Evolutionary conservation across 1,139 yeast species (phyloP).

Genomic region (Suhomyces taliae): DNA sequence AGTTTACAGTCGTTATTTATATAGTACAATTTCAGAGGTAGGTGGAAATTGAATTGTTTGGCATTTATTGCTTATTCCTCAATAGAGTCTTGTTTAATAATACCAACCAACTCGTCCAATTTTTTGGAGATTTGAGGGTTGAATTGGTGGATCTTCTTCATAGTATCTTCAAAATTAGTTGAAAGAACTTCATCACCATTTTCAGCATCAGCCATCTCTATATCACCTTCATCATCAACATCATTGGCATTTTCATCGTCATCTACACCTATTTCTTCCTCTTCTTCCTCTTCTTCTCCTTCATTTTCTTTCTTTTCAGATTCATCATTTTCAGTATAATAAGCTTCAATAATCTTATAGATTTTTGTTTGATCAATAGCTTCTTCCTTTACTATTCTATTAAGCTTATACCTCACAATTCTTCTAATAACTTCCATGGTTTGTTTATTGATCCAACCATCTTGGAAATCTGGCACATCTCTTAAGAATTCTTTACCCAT

Average conservation of each 20-base stretch:
- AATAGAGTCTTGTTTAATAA: slow-evolving; percentile 44
- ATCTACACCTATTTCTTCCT: slow-evolving; percentile 23
- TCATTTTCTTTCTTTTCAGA: slow-evolving; percentile 19
- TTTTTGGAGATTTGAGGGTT: slow-evolving; percentile 39
- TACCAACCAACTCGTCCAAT: slow-evolving; percentile 43
- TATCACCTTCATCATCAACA: slow-evolving; percentile 11
- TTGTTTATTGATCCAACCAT: slow-evolving; percentile 77
- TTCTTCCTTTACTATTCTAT: slow-evolving; percentile 50
- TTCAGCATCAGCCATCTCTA: slow-evolving; percentile 11
- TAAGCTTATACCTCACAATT: slow-evolving; percentile 70
- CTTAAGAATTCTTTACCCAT: slow-evolving; percentile 46
- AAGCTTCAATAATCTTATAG: slow-evolving; percentile 42
- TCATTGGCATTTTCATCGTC: slow-evolving; percentile 23
- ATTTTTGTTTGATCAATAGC: slow-evolving; percentile 42
- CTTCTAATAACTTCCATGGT: slow-evolving; percentile 65
- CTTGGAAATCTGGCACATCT: slow-evolving; percentile 41
- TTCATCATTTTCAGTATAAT: slow-evolving; percentile 31
- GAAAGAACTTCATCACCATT: slow-evolving; percentile 23
- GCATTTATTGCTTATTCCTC: slow-evolving; percentile 1
- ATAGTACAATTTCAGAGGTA: not conserved
- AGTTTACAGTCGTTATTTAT: not conserved
- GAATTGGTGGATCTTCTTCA: slow-evolving; percentile 35
- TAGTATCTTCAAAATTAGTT: slow-evolving; percentile 12
- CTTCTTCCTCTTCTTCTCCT: slow-evolving; percentile 22
- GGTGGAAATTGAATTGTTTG: not conserved